These are phyloP conservation scores for Leishmania major DNA, from an alignment of 208 protist genomes.

Conservation along the genomic window DNA sequence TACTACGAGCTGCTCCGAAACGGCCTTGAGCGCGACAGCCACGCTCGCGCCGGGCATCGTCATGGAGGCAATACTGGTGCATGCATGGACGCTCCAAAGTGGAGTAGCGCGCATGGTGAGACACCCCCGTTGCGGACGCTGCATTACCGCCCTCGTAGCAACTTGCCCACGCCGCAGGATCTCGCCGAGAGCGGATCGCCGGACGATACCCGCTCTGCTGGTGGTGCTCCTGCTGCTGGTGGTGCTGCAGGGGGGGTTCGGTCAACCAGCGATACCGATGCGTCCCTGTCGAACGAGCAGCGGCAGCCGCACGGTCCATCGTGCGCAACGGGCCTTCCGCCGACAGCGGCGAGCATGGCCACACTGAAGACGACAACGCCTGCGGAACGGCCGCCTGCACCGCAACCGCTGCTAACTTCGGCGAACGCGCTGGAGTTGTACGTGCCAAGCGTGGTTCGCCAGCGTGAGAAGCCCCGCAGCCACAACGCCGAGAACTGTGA, in stretches of 20 bases:
- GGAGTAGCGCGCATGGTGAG: background rate
- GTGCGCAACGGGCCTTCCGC: background rate
- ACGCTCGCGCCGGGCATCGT: background rate
- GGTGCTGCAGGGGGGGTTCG: background rate
- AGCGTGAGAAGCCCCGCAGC: constrained; percentile 5
- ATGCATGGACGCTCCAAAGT: background rate
- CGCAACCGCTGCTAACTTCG: background rate
- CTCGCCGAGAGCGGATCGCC: background rate
- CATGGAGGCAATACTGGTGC: too few species aligned
- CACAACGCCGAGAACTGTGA: background rate
- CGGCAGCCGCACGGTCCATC: background rate
- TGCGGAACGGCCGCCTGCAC: background rate
- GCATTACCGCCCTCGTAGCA: background rate
- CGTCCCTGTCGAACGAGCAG: background rate
- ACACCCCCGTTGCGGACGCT: background rate
- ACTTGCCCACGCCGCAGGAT: background rate
- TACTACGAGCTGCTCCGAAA: background rate
- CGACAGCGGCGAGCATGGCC: background rate
- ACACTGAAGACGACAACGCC: background rate
- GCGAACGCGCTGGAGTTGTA: constrained; percentile 8
- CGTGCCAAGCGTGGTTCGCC: constrained; percentile 14
- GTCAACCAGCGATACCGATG: background rate
- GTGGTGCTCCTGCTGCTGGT: background rate
- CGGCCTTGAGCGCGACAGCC: background rate
- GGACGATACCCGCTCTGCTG: background rate